Evolutionary conservation across 176 grass and related monocot species (phyloP).

Genomic region (Hyparrhenia diplandra): DNA sequence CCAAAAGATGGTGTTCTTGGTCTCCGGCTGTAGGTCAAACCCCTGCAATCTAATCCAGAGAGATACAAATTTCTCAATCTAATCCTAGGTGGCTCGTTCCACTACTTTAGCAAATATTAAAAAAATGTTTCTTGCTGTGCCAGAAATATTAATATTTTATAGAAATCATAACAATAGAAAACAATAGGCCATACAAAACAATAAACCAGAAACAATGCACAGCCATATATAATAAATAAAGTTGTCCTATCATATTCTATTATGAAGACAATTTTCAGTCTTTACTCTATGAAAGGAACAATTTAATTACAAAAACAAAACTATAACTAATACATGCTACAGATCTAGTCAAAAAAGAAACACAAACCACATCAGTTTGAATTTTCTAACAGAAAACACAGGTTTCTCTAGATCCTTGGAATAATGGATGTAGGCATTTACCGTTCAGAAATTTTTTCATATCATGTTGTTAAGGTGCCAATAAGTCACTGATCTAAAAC

Average conservation of each 20-base stretch:
- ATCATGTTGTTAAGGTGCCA: background rate
- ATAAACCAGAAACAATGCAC: too few relatives aligned
- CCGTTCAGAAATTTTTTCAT: background rate
- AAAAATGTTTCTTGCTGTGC: background rate
- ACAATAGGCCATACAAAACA: background rate
- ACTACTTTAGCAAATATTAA: background rate
- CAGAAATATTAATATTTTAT: background rate
- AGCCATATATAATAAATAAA: background rate
- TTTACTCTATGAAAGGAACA: background rate
- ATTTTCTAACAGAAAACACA: background rate
- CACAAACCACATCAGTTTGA: background rate
- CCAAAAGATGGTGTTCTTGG: too few relatives aligned
- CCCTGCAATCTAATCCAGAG: too few relatives aligned
- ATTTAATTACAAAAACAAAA: slow-evolving; percentile 7
- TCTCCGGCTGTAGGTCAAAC: too few relatives aligned
- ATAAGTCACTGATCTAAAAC: slow-evolving; percentile 9
- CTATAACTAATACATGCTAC: background rate
- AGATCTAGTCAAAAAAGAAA: background rate
- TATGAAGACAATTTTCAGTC: background rate
- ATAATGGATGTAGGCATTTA: background rate
- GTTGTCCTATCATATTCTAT: background rate
- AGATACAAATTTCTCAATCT: too few relatives aligned
- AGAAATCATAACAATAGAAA: background rate
- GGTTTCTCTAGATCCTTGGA: background rate
- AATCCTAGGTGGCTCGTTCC: too few relatives aligned